These are phyloP conservation scores for Euclidium syriacum DNA, from an alignment of 345 rosid species.

Conservation along the genomic window DNA sequence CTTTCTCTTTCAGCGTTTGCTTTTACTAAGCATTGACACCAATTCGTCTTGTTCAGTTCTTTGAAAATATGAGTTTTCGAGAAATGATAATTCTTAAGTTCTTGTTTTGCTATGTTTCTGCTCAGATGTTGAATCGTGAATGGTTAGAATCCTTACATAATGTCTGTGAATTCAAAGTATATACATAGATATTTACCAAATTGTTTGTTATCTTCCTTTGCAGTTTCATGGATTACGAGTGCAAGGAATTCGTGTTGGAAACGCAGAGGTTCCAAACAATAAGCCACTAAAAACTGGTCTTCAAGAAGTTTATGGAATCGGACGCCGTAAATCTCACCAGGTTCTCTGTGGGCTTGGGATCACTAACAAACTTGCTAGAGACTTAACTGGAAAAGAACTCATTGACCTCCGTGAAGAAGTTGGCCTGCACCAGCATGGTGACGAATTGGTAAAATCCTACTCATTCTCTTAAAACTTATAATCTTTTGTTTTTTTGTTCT, in stretches of 20 bases:
- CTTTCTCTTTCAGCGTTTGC: neutral
- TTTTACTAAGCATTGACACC: neutral
- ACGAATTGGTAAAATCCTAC: constrained; percentile 47
- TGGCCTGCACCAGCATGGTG: constrained; percentile 51
- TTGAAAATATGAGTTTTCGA: neutral
- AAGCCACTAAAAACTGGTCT: constrained; percentile 56
- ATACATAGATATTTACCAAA: neutral
- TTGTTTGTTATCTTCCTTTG: neutral
- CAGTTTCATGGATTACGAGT: constrained; percentile 46
- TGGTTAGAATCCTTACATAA: neutral
- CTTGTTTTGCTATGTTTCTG: neutral
- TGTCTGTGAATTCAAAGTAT: neutral
- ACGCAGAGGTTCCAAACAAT: constrained; percentile 55
- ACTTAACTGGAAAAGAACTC: constrained; percentile 62
- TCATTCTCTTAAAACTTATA: neutral
- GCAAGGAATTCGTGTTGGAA: constrained; percentile 60
- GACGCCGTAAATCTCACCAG: constrained; percentile 57
- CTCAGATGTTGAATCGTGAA: neutral
- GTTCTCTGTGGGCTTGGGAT: constrained; percentile 54
- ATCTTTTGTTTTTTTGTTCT: neutral
- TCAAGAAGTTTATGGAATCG: constrained; percentile 68
- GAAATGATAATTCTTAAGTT: neutral
- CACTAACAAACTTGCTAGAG: constrained; percentile 63
- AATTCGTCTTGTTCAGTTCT: neutral
- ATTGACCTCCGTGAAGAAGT: constrained; percentile 64